Base-by-base conservation (phyloP, 306 rosid species). In the Ceratonia siliqua region DNA sequence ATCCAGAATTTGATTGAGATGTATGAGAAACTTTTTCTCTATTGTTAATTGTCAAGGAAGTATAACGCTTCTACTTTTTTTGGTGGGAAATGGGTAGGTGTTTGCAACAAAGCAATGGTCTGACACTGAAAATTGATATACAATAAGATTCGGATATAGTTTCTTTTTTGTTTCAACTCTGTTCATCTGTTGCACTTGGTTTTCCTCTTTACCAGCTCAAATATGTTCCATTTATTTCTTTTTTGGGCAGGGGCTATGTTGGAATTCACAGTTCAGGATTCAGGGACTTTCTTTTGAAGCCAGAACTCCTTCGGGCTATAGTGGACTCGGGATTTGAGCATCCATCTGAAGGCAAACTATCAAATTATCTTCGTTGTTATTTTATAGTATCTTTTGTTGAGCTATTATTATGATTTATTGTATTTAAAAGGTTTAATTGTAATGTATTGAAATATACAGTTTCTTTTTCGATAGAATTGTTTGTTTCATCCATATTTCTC, bases 271-370 rank as follows among this genome's bases (percentile, higher is more conserved):
- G 95, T 74, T 89, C 95, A 43, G 95, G 95, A 57, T 89, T 89
- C 82, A 85, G 95, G 85, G 95, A 89, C 84, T 89, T 89, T 75
- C 95, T 89, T 46, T 78, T 89, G 79, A 89, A 89, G 91, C 94
- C 94, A 73, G 94, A 89, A 79, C 94, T 89, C 70, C 91, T 89
- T 13, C 90, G 94, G 2, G 90, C 94, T 79, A 89, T 89, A 57
- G 94, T 89, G 68, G 94, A 89, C 84, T 89, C 95, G 0, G 95
- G 95, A 55, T 89, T 89, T 85, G 95, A 89, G 90, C 95, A 89
- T 75, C 95, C 95, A 27, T 89, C 95, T 22, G 95, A 89, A 89
- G 95, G 95, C 88, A 83, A 77, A 25, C 61, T 81, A 32, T 75
- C 24, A 4, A 68, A 42, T 50, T 35, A 8, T 62, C 28, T 22